Base-by-base conservation (phyloP, 2,329 filamentous ascomycete genomes). In the Penicillium glabrum region DNA sequence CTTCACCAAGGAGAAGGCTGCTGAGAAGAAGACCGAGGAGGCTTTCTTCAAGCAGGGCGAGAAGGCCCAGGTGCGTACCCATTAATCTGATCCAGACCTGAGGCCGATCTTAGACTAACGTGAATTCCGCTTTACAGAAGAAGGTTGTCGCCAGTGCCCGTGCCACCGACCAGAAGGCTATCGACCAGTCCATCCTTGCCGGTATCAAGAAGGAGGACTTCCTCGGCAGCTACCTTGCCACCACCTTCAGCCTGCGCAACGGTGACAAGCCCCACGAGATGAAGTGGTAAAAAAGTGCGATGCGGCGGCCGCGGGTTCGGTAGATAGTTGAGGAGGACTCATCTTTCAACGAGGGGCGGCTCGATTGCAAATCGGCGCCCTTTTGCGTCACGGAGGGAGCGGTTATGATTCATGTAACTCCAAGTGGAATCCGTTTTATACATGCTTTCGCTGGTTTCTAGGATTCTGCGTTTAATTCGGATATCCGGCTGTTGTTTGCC, bases 261-360 rank as follows among this genome's bases (percentile, higher is more conserved):
- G 95, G 95, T 77, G 93, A 99, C 87, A 93, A 93, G 89, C 95
- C 95, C 83, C 95, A 99, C 85, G 91, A 96, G 88, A 98, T 99
- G 95, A 90, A 91, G 83, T 99, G 93, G 88, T 99, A 97, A 83
- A 87, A 72, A 63, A 58, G 67, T 68, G 67, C 61, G 61, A 65
- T 64, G 70, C 64, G 67, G 69, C 67, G 67, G 72, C 71, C 70
- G 71, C 67, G 70, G 72, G 73, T 73, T 73, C 71, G 71, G 71
- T 74, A 72, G 68, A 71, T 70, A 68, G 61, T 68, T 72, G 70
- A 71, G 69, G 72, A 71, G 70, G 70, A 68, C 66, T 69, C 68
- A 66, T 69, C 62, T 68, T 66, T 63, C 61, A 67, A 67, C 64
- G 71, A 73, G 62, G 67, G 69, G 69, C 67, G 69, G 70, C 68